These are phyloP conservation scores for Paraconiothyrium brasiliense DNA, from an alignment of 2,329 filamentous ascomycete genomes.

Conservation along the genomic window DNA sequence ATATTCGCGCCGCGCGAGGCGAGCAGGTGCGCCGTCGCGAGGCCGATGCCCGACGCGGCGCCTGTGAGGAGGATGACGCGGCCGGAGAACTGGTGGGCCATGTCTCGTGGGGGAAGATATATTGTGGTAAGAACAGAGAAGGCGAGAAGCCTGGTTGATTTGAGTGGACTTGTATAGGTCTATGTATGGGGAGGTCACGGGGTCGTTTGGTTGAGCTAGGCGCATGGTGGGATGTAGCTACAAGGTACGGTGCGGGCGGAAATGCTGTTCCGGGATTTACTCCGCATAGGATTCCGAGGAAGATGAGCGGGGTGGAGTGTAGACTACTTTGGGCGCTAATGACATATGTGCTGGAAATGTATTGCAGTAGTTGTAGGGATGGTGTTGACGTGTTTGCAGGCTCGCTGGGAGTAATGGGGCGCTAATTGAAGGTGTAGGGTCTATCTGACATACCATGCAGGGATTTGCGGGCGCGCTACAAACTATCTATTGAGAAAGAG, in stretches of 20 bases:
- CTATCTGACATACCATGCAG: background rate
- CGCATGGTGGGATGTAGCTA: too few relatives aligned
- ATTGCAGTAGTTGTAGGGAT: too few relatives aligned
- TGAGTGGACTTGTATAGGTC: background rate
- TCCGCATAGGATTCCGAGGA: background rate
- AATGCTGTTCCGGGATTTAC: constrained; percentile 8
- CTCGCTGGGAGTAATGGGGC: too few relatives aligned
- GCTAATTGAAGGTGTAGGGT: background rate
- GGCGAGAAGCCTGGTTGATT: background rate
- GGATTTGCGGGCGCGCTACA: background rate
- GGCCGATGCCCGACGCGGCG: constrained; percentile 19
- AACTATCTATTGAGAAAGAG: background rate
- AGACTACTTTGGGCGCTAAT: background rate
- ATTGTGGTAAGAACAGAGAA: background rate
- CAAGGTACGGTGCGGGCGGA: background rate
- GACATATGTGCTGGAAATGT: background rate
- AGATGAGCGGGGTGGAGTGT: background rate
- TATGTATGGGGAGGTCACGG: background rate
- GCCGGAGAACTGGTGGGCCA: background rate
- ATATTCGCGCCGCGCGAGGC: constrained; percentile 20
- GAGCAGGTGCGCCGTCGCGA: constrained; percentile 20
- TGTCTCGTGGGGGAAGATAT: background rate
- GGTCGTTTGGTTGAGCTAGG: too few relatives aligned
- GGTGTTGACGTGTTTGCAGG: too few relatives aligned
- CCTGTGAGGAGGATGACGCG: constrained; percentile 24